Evolutionary conservation across 257 asterid species (phyloP).

Genomic region (Solanum ossicruentum): DNA sequence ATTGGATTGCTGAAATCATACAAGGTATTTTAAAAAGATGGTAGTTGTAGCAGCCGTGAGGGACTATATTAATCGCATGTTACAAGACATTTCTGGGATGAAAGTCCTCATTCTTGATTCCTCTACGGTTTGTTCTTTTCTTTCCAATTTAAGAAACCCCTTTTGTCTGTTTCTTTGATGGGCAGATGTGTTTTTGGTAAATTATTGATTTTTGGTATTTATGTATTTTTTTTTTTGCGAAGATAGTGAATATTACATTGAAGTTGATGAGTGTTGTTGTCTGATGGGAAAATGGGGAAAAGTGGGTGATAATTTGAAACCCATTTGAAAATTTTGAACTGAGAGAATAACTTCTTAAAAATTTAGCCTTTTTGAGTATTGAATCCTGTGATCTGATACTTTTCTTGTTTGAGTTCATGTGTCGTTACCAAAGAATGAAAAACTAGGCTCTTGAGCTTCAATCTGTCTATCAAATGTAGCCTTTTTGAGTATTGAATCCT

Average conservation of each 20-base stretch:
- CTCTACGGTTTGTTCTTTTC: conserved; percentile 36
- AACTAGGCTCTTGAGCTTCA: not conserved
- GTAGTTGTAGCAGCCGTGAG: conserved; percentile 57
- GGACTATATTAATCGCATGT: conserved; percentile 78
- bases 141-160: not conserved
- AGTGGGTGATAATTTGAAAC: not conserved
- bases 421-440: not conserved
- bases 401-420: not conserved
- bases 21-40: conserved; percentile 12
- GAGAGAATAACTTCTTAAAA: not conserved
- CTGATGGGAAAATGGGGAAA: not conserved
- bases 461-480: not conserved
- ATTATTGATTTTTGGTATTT: not conserved
- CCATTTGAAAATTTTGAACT: not conserved
- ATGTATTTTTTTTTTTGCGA: not conserved
- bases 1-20: not conserved
- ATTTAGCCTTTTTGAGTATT: not conserved
- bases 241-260: not conserved
- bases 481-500: too few relatives aligned
- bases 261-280: not conserved
- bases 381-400: not conserved
- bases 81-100: conserved; percentile 95
- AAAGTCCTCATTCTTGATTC: conserved; percentile 95
- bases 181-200: not conserved
- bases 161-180: not conserved